Evolutionary conservation across 1,139 yeast species (phyloP).

Genomic region (Meyerozyma sp.): DNA sequence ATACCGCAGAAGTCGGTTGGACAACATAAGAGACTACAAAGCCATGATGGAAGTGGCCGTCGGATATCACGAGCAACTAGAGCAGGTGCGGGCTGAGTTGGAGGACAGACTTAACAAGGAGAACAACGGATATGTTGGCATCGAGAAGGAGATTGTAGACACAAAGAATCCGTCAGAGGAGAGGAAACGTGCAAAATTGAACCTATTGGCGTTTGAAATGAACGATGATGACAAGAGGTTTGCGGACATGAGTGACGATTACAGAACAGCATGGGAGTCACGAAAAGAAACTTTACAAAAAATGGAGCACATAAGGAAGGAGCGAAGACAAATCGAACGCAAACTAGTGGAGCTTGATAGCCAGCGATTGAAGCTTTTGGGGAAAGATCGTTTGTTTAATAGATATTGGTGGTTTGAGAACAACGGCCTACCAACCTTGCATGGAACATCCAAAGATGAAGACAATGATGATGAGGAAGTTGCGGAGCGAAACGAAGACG

Average conservation of each 20-base stretch:
- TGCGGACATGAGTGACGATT: slow-evolving; percentile 41
- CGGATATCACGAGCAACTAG: slow-evolving; percentile 7
- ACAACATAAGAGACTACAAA: slow-evolving; percentile 60
- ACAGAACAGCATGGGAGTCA: slow-evolving; percentile 37
- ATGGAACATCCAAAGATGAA: slow-evolving; percentile 32
- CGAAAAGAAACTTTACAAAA: slow-evolving; percentile 35
- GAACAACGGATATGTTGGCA: slow-evolving; percentile 4
- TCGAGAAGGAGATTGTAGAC: slow-evolving; percentile 14
- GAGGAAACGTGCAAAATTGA: slow-evolving; percentile 23
- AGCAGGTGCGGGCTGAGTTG: slow-evolving; percentile 4
- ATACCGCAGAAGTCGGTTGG: slow-evolving; percentile 65
- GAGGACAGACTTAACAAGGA: slow-evolving; percentile 5
- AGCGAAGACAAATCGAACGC: slow-evolving; percentile 49
- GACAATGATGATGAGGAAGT: slow-evolving; percentile 33
- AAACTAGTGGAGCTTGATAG: slow-evolving; percentile 63
- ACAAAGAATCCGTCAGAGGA: slow-evolving; percentile 3
- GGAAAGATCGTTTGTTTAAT: slow-evolving; percentile 79
- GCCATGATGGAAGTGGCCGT: slow-evolving; percentile 41
- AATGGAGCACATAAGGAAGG: slow-evolving; percentile 39
- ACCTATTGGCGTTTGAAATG: slow-evolving; percentile 35
- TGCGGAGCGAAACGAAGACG: slow-evolving; percentile 24
- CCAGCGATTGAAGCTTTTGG: slow-evolving; percentile 72
- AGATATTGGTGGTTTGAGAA: slow-evolving; percentile 95
- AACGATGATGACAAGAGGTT: slow-evolving; percentile 45
- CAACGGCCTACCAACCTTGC: slow-evolving; percentile 68